Evolutionary conservation across 2,329 filamentous ascomycete genomes (phyloP).

Genomic region (Hypoxylon sp.): DNA sequence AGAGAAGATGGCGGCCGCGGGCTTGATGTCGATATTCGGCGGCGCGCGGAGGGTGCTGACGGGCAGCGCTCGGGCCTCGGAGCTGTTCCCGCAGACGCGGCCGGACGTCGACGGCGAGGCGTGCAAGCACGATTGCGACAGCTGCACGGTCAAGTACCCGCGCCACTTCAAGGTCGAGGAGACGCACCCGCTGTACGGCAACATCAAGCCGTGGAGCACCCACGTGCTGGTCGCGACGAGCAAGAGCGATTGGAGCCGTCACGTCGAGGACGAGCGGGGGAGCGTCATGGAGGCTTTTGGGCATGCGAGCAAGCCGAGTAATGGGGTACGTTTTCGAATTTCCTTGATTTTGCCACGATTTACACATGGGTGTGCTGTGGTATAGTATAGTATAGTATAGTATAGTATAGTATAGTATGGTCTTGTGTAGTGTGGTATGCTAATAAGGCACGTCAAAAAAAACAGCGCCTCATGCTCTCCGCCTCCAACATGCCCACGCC

Average conservation of each 20-base stretch:
- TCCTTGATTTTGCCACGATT: slow-evolving; percentile 4
- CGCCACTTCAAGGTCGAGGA: slow-evolving; percentile 80
- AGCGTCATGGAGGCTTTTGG: slow-evolving; percentile 85
- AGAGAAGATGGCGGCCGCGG: slow-evolving; percentile 56
- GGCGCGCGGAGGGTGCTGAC: slow-evolving; percentile 56
- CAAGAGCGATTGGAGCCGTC: slow-evolving; percentile 93
- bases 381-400: neutral
- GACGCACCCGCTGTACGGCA: slow-evolving; percentile 84
- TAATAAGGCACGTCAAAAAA: neutral
- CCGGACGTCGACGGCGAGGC: slow-evolving; percentile 88
- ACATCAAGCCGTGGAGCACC: slow-evolving; percentile 88
- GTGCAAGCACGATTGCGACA: slow-evolving; percentile 88
- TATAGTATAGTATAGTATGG: neutral
- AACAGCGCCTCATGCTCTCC: slow-evolving; percentile 86
- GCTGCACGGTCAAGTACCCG: slow-evolving; percentile 85
- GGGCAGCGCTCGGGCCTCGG: slow-evolving; percentile 49
- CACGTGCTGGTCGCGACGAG: slow-evolving; percentile 95
- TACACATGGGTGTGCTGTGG: neutral
- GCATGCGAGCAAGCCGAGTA: slow-evolving; percentile 70
- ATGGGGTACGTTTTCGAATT: slow-evolving; percentile 71
- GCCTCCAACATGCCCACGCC: slow-evolving; percentile 92
- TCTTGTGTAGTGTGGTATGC: slow-evolving; percentile 1
- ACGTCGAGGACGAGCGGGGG: slow-evolving; percentile 89
- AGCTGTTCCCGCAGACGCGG: slow-evolving; percentile 81
- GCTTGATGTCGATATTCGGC: slow-evolving; percentile 60